Percentiles rank a stretch among this genome's conserved stretches.
These are phyloP conservation scores for Dryas integrifolia DNA, from an alignment of 331 rosid genomes.

Conservation along the genomic window DNA sequence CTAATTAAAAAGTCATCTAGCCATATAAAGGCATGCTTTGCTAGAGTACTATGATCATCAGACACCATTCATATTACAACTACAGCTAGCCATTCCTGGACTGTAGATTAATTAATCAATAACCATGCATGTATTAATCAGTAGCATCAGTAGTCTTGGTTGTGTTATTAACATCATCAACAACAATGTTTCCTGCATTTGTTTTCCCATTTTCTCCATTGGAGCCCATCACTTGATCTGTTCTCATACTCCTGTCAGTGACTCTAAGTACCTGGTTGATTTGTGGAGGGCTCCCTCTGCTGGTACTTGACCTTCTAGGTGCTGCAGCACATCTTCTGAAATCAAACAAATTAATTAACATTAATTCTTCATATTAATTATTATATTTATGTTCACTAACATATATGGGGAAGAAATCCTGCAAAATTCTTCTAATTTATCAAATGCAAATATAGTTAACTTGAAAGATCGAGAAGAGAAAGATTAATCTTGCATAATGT, in stretches of 20 bases:
- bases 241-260: background rate
- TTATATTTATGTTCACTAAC: no score
- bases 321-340: constrained; percentile 14
- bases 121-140: background rate
- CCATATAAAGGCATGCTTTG: no score
- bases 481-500: background rate
- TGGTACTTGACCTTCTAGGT: background rate
- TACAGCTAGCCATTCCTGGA: no score
- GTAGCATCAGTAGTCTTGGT: constrained; percentile 6
- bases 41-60: no score
- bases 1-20: no score
- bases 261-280: background rate
- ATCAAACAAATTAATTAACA: background rate
- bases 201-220: constrained; percentile 1
- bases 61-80: no score
- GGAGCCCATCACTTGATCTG: background rate
- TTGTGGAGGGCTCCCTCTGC: background rate
- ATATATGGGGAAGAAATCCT: no score
- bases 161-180: constrained; percentile 1
- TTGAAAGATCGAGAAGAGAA: no score
- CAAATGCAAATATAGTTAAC: no score
- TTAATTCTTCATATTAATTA: background rate
- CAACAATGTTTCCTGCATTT: background rate
- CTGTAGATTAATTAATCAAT: background rate
- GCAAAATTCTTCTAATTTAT: no score